Conservation (phyloP, 768 basidiomycete species). For the Boletus pseudopeckii region DNA sequence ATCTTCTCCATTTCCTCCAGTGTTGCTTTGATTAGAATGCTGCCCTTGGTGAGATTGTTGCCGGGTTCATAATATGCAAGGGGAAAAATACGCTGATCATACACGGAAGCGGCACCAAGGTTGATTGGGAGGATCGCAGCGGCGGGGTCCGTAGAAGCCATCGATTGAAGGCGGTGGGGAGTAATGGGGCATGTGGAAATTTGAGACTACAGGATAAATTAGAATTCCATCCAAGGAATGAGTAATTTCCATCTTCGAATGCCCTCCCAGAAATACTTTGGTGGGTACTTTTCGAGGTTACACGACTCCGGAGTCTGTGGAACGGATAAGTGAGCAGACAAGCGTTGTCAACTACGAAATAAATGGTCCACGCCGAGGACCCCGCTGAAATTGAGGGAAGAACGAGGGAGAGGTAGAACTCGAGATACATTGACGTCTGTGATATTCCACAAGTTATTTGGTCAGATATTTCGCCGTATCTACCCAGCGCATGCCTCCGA, state of each 20-base stretch:
- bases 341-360: not conserved
- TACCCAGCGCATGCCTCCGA: constrained; percentile 6
- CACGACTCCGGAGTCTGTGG: not conserved
- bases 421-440: not conserved
- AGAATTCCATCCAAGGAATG: not conserved
- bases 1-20: constrained; percentile 4
- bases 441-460: not conserved
- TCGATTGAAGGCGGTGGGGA: not conserved
- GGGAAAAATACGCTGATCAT: not conserved
- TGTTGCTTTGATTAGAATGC: not conserved
- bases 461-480: too few relatives aligned
- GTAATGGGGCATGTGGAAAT: not conserved
- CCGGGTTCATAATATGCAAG: not conserved
- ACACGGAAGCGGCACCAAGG: not conserved
- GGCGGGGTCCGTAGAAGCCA: not conserved
- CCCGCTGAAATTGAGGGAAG: not conserved
- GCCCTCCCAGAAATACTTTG: not conserved
- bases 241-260: not conserved
- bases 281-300: not conserved
- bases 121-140: not conserved
- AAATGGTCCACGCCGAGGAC: too few relatives aligned
- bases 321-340: not conserved
- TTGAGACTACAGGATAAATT: not conserved
- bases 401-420: not conserved
- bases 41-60: not conserved